Percentiles rank a stretch among this genome's conserved stretches.
phyloP scores from a whole-genome alignment of 148 eudicot genomes.

The Nepenthes gracilis region DNA sequence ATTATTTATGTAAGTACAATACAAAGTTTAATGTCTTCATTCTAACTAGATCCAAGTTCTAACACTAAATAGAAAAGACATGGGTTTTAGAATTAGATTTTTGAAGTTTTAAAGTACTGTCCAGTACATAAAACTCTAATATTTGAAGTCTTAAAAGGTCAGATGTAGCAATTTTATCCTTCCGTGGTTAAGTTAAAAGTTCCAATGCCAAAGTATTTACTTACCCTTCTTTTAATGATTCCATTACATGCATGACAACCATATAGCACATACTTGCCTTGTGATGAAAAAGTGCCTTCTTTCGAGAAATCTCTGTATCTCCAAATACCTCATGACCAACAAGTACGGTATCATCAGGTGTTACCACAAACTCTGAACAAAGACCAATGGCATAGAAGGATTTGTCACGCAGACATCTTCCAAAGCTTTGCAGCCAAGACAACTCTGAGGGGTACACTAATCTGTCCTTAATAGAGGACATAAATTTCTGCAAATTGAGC shows the following conservation, averaged over 20 bases:
- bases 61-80: no score
- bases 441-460: constrained; percentile 21
- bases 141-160: no score
- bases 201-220: neutral
- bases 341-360: constrained; percentile 45
- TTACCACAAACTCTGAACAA: constrained; percentile 54
- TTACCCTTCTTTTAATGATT: neutral
- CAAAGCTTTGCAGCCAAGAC: constrained; percentile 45
- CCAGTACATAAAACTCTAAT: no score
- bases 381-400: constrained; percentile 62
- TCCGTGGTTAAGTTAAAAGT: neutral
- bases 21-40: no score
- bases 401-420: constrained; percentile 43
- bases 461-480: constrained; percentile 24
- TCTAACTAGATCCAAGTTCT: no score
- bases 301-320: constrained; percentile 37
- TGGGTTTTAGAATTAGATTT: no score
- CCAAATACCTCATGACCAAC: constrained; percentile 47
- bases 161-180: no score
- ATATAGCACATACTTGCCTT: constrained; percentile 45
- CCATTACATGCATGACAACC: neutral
- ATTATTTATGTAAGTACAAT: no score
- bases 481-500: constrained; percentile 68
- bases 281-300: constrained; percentile 74
- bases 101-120: no score